Evolutionary conservation across 345 rosid species (phyloP), one percentile per base, ranked within the genome.

Genomic region (Brassica napus): DNA sequence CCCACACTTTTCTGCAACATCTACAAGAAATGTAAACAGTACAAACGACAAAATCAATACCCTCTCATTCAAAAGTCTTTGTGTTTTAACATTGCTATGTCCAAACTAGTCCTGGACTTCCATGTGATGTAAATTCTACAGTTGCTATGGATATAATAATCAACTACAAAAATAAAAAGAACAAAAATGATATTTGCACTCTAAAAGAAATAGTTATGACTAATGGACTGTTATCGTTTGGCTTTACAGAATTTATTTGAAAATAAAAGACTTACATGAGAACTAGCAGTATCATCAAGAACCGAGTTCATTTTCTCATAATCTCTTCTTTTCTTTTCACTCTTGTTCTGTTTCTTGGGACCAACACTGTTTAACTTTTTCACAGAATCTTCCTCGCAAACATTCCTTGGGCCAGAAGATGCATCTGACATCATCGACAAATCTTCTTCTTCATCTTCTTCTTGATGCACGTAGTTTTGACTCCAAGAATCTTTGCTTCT

Each of bases 381-480:
- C 68, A 55, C 72, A 26, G 58, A 71, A 14, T 77, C 84, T 67
- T 88, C 90, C 69, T 90, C 90, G 18, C 57, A 69, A 31, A 90
- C 63, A 80, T 85, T 90, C 24, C 94, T 94, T 68, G 98, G 97
- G 12, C 98, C 98, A n/a, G 98, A 94, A 74, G 98, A 94, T 65
- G 98, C 98, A 83, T 94, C 98, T 14, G 98, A 94, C 34, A 92
- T 87, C 98, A 94, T 92, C 1, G 98, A 94, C 81, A 90, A 84
- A 65, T 89, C 98, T 5, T 92, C 97, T 60, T 34, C 68, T 35
- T 62, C 66, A 14, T 54, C 59, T 0, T 69, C 88, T 0, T 69
- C 77, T 34, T 62, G 78, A 31, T 83, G 58, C 35, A 65, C 23
- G 59, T 59, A 73, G 69, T 61, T 59, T 71, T 60, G 69, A 65